Conservation (phyloP, 352 stramenopile genomes). For the Aphanomyces astaci region DNA sequence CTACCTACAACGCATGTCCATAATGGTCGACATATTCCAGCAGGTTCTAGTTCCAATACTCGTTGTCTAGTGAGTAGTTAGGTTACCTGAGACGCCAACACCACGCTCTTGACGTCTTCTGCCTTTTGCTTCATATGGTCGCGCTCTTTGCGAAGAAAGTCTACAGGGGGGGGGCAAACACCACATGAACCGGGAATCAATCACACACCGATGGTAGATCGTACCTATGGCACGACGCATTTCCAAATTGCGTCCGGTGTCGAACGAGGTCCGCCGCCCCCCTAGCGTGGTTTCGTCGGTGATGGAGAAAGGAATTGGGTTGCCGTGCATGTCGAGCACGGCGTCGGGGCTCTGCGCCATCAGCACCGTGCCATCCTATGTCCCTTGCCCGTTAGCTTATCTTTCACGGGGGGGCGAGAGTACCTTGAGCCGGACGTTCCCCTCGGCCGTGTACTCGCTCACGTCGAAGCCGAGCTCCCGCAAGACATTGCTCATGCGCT, state of each 20-base stretch:
- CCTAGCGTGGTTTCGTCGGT: not conserved
- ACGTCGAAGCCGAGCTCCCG: constrained; percentile 74
- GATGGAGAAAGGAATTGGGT: not conserved
- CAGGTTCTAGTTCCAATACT: constrained; percentile 30
- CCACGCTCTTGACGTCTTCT: constrained; percentile 67
- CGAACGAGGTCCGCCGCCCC: not conserved
- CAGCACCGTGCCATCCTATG: constrained; percentile 58
- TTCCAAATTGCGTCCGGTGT: constrained; percentile 3
- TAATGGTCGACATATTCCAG: no score
- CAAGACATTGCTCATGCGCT: constrained; percentile 56
- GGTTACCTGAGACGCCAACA: constrained; percentile 54
- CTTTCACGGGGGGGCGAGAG: not conserved
- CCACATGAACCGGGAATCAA: not conserved
- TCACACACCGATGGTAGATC: not conserved
- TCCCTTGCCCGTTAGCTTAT: no score
- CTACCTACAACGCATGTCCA: not conserved
- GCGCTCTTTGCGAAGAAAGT: constrained; percentile 48
- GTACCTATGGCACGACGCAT: constrained; percentile 24
- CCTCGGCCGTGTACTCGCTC: constrained; percentile 61
- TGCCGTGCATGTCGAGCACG: constrained; percentile 15
- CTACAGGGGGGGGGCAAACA: no score
- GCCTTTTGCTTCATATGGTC: constrained; percentile 72
- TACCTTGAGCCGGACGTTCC: constrained; percentile 79
- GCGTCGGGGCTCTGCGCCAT: not conserved
- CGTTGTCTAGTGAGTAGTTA: no score